Evolutionary conservation across 108 stramenopile species (phyloP).

Genomic region (Chaetoceros muelleri): DNA sequence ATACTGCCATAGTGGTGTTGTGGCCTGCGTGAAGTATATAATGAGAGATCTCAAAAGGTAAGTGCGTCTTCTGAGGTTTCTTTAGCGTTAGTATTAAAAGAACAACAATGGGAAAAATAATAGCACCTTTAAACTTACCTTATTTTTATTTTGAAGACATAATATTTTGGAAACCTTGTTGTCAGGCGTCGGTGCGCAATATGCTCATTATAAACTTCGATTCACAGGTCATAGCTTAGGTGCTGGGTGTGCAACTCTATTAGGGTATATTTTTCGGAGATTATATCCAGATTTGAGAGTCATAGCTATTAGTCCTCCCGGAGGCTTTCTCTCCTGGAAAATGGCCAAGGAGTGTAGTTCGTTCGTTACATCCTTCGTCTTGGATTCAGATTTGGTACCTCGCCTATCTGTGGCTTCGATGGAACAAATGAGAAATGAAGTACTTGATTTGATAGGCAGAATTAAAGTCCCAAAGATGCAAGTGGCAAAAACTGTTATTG

Average conservation of each 20-base stretch:
- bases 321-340: conserved; percentile 77
- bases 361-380: conserved; percentile 66
- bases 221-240: conserved; percentile 93
- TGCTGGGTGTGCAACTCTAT: conserved; percentile 77
- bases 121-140: background rate
- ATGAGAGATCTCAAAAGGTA: conserved; percentile 58
- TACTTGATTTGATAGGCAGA: conserved; percentile 68
- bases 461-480: conserved; percentile 78
- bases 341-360: conserved; percentile 49
- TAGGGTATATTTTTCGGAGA: conserved; percentile 69
- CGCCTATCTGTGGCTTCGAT: conserved; percentile 66
- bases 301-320: conserved; percentile 82
- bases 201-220: conserved; percentile 64
- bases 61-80: conserved; percentile 4
- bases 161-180: conserved; percentile 50
- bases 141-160: conserved; percentile 24
- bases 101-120: too few species aligned
- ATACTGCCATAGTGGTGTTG: conserved; percentile 80
- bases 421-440: conserved; percentile 71
- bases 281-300: conserved; percentile 69
- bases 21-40: conserved; percentile 70
- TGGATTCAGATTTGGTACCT: conserved; percentile 87
- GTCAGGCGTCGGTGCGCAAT: conserved; percentile 34
- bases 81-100: too few species aligned
- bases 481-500: conserved; percentile 32